Evolutionary conservation across 2,329 filamentous ascomycete genomes (phyloP).

Genomic region (Pyrenophora seminiperda): DNA sequence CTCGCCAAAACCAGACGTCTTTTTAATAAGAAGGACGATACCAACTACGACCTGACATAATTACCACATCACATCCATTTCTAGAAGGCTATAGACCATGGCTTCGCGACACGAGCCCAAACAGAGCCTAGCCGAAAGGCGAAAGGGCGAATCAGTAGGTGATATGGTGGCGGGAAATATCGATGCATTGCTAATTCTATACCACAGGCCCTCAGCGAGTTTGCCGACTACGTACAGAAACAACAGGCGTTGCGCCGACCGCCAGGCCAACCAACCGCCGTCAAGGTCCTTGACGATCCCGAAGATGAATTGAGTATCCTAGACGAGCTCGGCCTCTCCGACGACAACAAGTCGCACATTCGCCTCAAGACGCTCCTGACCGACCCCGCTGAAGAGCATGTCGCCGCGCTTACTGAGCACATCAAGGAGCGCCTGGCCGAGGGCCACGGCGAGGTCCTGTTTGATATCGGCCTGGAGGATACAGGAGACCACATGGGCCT

Average conservation of each 20-base stretch:
- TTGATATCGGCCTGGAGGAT: conserved; percentile 91
- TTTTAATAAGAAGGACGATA: conserved; percentile 33
- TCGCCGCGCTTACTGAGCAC: conserved; percentile 67
- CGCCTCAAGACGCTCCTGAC: conserved; percentile 79
- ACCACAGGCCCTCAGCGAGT: conserved; percentile 82
- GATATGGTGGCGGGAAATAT: background rate
- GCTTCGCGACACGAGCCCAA: conserved; percentile 54
- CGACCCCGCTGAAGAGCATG: conserved; percentile 59
- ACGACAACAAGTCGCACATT: conserved; percentile 66
- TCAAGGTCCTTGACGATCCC: conserved; percentile 70
- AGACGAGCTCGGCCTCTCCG: conserved; percentile 74
- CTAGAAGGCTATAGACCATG: conserved; percentile 27
- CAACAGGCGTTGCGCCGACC: conserved; percentile 74
- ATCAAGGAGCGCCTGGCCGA: conserved; percentile 71
- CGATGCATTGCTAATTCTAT: background rate
- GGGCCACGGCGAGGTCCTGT: conserved; percentile 85
- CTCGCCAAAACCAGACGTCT: conserved; percentile 28
- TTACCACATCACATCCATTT: conserved; percentile 16
- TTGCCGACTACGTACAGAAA: conserved; percentile 95
- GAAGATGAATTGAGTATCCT: conserved; percentile 92
- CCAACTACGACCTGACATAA: conserved; percentile 27
- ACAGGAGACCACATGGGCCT: conserved; percentile 85
- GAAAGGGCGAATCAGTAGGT: conserved; percentile 82
- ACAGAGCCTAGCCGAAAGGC: conserved; percentile 75
- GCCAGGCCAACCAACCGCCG: conserved; percentile 44